phyloP scores from a whole-genome alignment of 1,139 yeast genomes.

The Chernovozyma sophiae-reginae region DNA sequence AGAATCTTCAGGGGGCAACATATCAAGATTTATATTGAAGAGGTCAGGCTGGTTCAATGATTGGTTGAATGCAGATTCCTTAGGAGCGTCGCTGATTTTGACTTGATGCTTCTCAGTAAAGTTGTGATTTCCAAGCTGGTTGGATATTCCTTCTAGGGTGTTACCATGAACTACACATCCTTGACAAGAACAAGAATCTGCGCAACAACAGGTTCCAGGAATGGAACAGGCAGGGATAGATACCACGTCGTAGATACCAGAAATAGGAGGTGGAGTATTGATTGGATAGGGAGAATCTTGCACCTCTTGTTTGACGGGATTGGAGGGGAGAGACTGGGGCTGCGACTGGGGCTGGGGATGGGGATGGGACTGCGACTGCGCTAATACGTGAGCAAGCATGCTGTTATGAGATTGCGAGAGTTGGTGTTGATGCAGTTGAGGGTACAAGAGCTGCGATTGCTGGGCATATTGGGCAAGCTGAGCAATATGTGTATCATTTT shows the following conservation, averaged over 20 bases:
- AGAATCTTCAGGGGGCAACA: constrained; percentile 5
- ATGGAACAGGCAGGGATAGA: constrained; percentile 40
- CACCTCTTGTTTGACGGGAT: too few species aligned
- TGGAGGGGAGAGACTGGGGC: too few species aligned
- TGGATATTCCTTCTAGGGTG: constrained; percentile 6
- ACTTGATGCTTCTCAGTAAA: constrained; percentile 10
- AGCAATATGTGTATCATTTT: too few species aligned
- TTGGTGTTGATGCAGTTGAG: too few species aligned
- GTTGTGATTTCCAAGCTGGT: neutral
- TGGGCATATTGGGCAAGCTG: too few species aligned
- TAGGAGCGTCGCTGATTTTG: constrained; percentile 6
- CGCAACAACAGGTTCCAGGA: constrained; percentile 51
- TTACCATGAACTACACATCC: constrained; percentile 46
- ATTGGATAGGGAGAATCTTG: too few species aligned
- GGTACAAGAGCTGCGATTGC: too few species aligned
- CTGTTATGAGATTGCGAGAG: too few species aligned
- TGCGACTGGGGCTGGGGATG: too few species aligned
- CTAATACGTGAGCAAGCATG: too few species aligned
- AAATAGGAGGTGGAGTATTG: neutral
- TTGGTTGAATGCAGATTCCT: neutral
- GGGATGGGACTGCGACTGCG: too few species aligned
- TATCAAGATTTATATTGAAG: neutral
- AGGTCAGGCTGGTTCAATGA: neutral
- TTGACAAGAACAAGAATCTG: constrained; percentile 42
- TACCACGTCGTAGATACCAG: constrained; percentile 20